A percentile compares a stretch with the other conserved stretches of the same genome.
Conservation (phyloP, 1,284 basidiomycete genomes). For the Trichosporon sp. region DNA sequence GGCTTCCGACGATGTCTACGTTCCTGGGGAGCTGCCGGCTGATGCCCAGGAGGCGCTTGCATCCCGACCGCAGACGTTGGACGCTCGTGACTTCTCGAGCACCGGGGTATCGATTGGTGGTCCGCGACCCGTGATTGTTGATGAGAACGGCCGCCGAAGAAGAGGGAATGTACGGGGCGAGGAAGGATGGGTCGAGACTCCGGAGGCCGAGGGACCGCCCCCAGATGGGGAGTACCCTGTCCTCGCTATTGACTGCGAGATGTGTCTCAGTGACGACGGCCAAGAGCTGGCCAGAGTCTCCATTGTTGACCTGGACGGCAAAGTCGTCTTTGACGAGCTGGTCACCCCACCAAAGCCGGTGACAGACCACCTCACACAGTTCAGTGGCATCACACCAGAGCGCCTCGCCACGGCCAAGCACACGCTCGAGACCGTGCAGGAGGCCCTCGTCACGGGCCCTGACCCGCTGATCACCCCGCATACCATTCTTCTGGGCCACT, state of each 20-base stretch:
- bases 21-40: constrained; percentile 27
- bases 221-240: constrained; percentile 37
- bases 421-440: constrained; percentile 68
- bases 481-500: constrained; percentile 87
- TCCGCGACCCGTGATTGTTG: constrained; percentile 5
- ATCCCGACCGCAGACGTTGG: not conserved
- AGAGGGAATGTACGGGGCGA: constrained; percentile 58
- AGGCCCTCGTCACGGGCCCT: constrained; percentile 56
- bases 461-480: constrained; percentile 54
- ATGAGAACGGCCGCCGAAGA: constrained; percentile 13
- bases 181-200: constrained; percentile 62
- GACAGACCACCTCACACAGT: constrained; percentile 81
- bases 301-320: constrained; percentile 66
- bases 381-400: constrained; percentile 81
- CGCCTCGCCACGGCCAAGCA: constrained; percentile 63
- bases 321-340: constrained; percentile 73
- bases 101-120: not conserved
- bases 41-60: constrained; percentile 10
- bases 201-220: constrained; percentile 47
- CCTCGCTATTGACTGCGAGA: constrained; percentile 77
- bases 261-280: constrained; percentile 67
- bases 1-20: constrained; percentile 18
- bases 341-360: constrained; percentile 79
- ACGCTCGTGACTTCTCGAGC: not conserved
- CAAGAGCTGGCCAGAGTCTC: constrained; percentile 80